A percentile compares a stretch with the other conserved stretches of the same genome.
phyloP scores from a whole-genome alignment of 2,329 filamentous ascomycete species.

The Botryotinia narcissicola region DNA sequence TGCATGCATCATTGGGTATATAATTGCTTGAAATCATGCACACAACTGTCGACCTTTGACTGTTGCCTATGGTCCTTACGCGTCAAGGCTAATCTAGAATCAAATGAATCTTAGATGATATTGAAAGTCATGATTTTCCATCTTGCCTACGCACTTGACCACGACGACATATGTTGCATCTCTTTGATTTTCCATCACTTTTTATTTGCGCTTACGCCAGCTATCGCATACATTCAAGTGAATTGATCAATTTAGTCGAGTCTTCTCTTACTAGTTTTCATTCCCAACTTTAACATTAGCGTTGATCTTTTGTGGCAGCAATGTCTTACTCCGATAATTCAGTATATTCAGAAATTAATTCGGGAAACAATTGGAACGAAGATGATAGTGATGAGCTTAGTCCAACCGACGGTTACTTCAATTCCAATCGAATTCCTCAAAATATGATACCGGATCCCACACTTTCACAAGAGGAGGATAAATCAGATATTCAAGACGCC shows the following conservation, averaged over 20 bases:
- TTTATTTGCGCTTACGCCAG: not conserved
- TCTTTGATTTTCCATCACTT: not conserved
- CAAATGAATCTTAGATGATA: not conserved
- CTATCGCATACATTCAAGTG: not conserved
- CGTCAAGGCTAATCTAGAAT: not conserved
- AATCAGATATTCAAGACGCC: not conserved
- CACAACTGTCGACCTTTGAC: not conserved
- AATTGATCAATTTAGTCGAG: not conserved
- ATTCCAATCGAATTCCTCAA: conserved; percentile 24
- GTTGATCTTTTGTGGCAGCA: not conserved
- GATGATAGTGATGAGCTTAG: conserved; percentile 31
- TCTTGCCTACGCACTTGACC: conserved; percentile 2
- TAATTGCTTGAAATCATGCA: not conserved
- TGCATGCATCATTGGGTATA: not conserved
- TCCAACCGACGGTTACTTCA: conserved; percentile 38
- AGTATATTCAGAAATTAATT: conserved; percentile 28
- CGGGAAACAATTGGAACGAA: conserved; percentile 19
- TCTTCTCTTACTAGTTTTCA: not conserved
- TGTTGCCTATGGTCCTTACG: not conserved
- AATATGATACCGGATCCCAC: conserved; percentile 13
- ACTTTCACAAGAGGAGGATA: not conserved
- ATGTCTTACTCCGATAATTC: conserved; percentile 30
- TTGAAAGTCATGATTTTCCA: not conserved
- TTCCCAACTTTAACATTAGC: not conserved
- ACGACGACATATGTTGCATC: not conserved